Base-by-base conservation (phyloP, 1,284 basidiomycete genomes). In the Cryptococcus sp. region DNA sequence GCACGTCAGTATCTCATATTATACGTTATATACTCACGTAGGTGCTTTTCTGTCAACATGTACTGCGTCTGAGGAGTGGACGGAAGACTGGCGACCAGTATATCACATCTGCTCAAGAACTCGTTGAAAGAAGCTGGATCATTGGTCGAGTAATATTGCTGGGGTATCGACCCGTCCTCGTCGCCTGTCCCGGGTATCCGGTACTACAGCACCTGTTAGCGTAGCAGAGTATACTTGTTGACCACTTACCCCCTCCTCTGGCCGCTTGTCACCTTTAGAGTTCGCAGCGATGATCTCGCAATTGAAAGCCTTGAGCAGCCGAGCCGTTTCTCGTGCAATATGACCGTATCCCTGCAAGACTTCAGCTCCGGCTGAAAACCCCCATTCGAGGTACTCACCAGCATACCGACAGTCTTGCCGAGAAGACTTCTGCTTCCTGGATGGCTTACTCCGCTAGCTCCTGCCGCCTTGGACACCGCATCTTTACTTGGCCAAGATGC, bases 261-360 rank as follows among this genome's bases (percentile, higher is more conserved):
- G 50, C 25, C 58, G 47, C 19, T 62, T 61, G 45, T 63, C 58
- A 2, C 76, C 74, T 15, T 53, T 56, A 20, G 73, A 69, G 58
- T 77, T 78, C 20, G 76, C 76, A 16, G 75, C 76, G 34, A 78
- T 67, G 55, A 78, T 64, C 15, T 61, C 52, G 37, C 66, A 63
- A 15, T 72, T 69, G 46, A 77, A 69, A 7, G 67, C 66, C 44
- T 72, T 58, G 46, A 77, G 59, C 23, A 77, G 46, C 0, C 76
- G 61, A 15, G 74, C 76, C 1, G 73, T 74, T 55, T 77, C 76
- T 3, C 76, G 58, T 13, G 58, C 75, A 39, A 76, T 71, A 50
- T 75, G 68, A 11, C 65, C 73, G 50, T 72, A 67, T 6, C 66
- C 66, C 66, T 67, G 20, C n/a, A 15, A 4, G 29, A 39, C 53